Evolutionary conservation across 2,329 filamentous ascomycete genomes (phyloP), one percentile per base, ranked within the genome.

Genomic region (Cephalotrichum gorgonifer): DNA sequence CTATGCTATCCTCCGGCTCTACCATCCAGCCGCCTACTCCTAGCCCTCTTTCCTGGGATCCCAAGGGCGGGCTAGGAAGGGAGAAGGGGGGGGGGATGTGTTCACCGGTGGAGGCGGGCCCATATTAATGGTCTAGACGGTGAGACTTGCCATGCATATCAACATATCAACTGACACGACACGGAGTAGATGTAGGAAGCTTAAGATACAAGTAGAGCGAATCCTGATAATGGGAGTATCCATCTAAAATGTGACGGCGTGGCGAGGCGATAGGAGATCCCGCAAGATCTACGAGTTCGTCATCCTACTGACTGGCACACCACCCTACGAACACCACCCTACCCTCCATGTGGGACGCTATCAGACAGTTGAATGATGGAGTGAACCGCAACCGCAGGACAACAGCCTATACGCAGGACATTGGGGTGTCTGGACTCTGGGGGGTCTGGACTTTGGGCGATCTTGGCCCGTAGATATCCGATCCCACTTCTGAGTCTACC

Each of bases 21-120:
- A 31, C 28, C 28, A 31, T 26, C 22, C 23, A 15, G 22, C 14
- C 23, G 22, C 27, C 23, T 39, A n/a, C 3, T 20, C 6, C 35
- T 22, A 6, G 35, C 6, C 28, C 28, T 14, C 30, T 33, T 33
- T n/a, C n/a, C 30, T 33, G n/a, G 35, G 7, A n/a, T 22, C 35
- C 17, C 35, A 17, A 39, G 35, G n/a, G 20, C 35, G 35, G 35
- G 15, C 35, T 9, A n/a, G n/a, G n/a, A n/a, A n/a, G n/a, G n/a
- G n/a, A n/a, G n/a, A n/a, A n/a, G n/a, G 35, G 35, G 7, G 12
- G n/a, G n/a, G 38, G 25, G 20, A 7, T 33, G 23, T 48, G 25
- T 41, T 48, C 46, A 48, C 46, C 46, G 46, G 46, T 48, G 38
- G 46, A 15, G 46, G 31, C 46, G 46, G 46, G 38, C 38, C 46